Evolutionary conservation across 2,329 filamentous ascomycete species (phyloP).

Genomic region (Diaporthe aspalathi): DNA sequence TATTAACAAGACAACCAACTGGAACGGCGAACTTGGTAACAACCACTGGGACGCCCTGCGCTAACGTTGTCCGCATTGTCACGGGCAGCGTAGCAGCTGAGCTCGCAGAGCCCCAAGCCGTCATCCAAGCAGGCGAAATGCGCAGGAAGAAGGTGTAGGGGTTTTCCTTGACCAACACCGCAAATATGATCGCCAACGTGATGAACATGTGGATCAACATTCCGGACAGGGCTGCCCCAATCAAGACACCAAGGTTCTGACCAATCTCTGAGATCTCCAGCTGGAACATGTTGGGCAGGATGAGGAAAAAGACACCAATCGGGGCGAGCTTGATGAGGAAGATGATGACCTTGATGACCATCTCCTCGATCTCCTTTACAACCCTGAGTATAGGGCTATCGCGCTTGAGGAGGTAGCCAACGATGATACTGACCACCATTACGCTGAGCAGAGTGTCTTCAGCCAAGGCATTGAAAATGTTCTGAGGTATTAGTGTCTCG

Average conservation of each 20-base stretch:
- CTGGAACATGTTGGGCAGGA: slow-evolving; percentile 62
- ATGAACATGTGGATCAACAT: slow-evolving; percentile 61
- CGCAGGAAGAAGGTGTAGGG: slow-evolving; percentile 61
- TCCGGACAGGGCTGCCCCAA: slow-evolving; percentile 57
- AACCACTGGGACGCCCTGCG: slow-evolving; percentile 54
- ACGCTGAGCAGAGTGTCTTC: slow-evolving; percentile 59
- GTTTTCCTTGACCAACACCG: slow-evolving; percentile 55
- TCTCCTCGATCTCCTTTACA: slow-evolving; percentile 59
- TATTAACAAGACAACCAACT: slow-evolving; percentile 62
- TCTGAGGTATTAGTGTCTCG: slow-evolving; percentile 60
- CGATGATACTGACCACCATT: slow-evolving; percentile 58
- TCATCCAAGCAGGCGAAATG: slow-evolving; percentile 63
- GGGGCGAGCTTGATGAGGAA: slow-evolving; percentile 62
- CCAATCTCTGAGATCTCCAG: slow-evolving; percentile 61
- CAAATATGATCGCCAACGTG: slow-evolving; percentile 57
- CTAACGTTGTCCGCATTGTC: slow-evolving; percentile 56
- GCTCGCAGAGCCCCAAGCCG: slow-evolving; percentile 65
- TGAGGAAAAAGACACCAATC: slow-evolving; percentile 65
- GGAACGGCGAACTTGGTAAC: slow-evolving; percentile 60
- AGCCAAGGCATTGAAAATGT: slow-evolving; percentile 59
- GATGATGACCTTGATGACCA: slow-evolving; percentile 59
- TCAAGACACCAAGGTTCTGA: slow-evolving; percentile 61
- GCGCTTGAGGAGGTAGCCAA: slow-evolving; percentile 59
- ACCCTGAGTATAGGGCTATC: slow-evolving; percentile 55
- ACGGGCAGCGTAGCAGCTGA: slow-evolving; percentile 64